These are phyloP conservation scores for Taiozyma onychis DNA, from an alignment of 1,139 yeast species.

Conservation along the genomic window DNA sequence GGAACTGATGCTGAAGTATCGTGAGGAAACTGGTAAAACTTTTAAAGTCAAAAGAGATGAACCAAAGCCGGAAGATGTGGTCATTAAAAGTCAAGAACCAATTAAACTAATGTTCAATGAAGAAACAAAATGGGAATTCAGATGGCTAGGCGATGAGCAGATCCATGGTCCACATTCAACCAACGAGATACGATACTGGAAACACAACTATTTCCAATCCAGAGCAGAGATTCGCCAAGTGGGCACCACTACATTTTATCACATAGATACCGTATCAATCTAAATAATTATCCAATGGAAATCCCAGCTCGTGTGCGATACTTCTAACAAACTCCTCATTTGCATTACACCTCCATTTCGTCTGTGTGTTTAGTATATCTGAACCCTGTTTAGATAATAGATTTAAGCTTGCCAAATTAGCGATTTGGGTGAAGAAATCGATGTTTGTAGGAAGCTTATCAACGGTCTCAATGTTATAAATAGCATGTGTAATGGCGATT, in stretches of 20 bases:
- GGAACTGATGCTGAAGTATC: constrained; percentile 49
- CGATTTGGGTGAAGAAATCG: constrained; percentile 53
- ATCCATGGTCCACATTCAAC: constrained; percentile 57
- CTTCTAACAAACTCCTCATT: constrained; percentile 46
- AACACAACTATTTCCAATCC: constrained; percentile 47
- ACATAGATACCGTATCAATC: constrained; percentile 20
- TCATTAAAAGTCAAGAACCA: constrained; percentile 20
- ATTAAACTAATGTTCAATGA: constrained; percentile 7
- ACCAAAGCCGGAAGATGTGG: constrained; percentile 5
- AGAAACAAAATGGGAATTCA: constrained; percentile 51
- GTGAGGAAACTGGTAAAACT: constrained; percentile 40
- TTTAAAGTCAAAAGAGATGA: constrained; percentile 16
- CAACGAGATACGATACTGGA: constrained; percentile 58
- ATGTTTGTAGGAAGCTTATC: constrained; percentile 33
- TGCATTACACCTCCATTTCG: constrained; percentile 61
- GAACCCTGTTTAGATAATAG: constrained; percentile 35
- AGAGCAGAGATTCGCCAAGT: constrained; percentile 39
- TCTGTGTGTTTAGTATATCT: constrained; percentile 56
- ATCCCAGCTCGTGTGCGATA: constrained; percentile 47
- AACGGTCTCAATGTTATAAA: constrained; percentile 31
- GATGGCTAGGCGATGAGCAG: constrained; percentile 47
- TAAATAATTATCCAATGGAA: constrained; percentile 49
- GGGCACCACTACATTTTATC: constrained; percentile 27
- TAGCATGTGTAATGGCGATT: constrained; percentile 59
- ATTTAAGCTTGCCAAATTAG: constrained; percentile 53